Conservation (phyloP, 2,329 filamentous ascomycete genomes). For the Cercospora berteroae region DNA sequence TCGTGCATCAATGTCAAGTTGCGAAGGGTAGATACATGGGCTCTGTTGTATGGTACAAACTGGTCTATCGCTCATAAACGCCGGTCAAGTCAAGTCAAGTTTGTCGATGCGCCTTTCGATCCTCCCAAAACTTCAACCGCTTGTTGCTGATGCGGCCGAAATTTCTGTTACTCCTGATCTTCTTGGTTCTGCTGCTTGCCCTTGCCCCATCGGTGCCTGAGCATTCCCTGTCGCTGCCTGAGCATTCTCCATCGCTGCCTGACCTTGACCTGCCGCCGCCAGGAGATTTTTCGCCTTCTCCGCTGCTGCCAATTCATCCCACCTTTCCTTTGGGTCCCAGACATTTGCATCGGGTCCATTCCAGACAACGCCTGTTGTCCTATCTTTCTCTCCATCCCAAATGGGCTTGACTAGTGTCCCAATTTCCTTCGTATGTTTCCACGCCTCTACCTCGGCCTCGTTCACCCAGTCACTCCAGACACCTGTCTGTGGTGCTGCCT, state of each 20-base stretch:
- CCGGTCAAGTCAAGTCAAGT: too few relatives aligned
- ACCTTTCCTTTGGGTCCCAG: constrained; percentile 26
- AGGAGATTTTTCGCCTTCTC: too few relatives aligned
- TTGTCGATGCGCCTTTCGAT: too few relatives aligned
- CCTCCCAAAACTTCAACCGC: too few relatives aligned
- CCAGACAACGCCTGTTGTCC: constrained; percentile 13
- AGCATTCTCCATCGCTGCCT: too few relatives aligned
- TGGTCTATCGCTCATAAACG: too few relatives aligned
- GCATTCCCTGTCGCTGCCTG: background rate
- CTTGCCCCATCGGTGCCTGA: background rate
- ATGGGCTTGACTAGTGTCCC: background rate
- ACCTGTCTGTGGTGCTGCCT: constrained; percentile 25
- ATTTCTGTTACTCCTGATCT: background rate
- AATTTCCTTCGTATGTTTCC: background rate
- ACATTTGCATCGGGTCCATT: constrained; percentile 9
- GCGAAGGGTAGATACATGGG: background rate
- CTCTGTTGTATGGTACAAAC: background rate
- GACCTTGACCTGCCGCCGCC: too few relatives aligned
- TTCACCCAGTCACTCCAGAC: constrained; percentile 32
- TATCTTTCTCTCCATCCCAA: constrained; percentile 11
- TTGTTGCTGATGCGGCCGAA: too few relatives aligned
- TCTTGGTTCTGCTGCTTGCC: background rate
- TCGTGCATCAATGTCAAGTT: background rate
- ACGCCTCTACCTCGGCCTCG: constrained; percentile 21
- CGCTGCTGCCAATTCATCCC: constrained; percentile 15